Base-by-base conservation (phyloP, 2,329 filamentous ascomycete species). In the Daldinia sp. region DNA sequence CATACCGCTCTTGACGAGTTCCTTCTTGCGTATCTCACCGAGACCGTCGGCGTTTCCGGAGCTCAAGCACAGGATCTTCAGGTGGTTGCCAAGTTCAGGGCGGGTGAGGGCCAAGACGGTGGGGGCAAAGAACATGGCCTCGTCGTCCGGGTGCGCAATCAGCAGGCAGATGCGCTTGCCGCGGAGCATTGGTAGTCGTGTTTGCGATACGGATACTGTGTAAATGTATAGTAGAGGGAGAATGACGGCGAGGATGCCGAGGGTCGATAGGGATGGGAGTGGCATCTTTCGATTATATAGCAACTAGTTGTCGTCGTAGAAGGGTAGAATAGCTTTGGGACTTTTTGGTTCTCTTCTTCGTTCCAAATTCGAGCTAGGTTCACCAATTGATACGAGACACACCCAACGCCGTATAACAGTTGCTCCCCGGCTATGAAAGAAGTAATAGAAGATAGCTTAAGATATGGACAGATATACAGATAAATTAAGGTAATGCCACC, bases 121-220 rank as follows among this genome's bases (percentile, higher is more conserved):
- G 0, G 96, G 96, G 70, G 94, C 90, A 82, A 99, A 99, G 86
- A 99, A 99, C 96, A 99, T 99, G 80, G 95, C 96, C 84, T 99
- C 96, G 77, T 99, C 96, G 81, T 99, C 96, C 0, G 96, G 96
- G 82, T 99, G 96, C 23, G 96, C 96, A 76, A 99, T 98, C 62
- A 99, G 85, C 60, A 99, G 87, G 78, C 93, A 92, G 77, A 99
- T 93, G 76, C 93, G 90, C 86, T 97, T 97, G 83, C 93, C 91
- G 74, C 85, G 85, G 70, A 98, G 83, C 50, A 83, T 87, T 3
- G 93, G 92, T 74, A 93, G 88, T 35, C 85, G 81, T 28, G 81
- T 74, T 68, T 82, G 81, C 46, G 84, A 79, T n/a, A 83, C 76
- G 46, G 81, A 79, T 28, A 81, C 82, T 3, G 84, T 83, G 78